Base-by-base conservation (phyloP, 2,329 filamentous ascomycete species). In the Orbilia oligospora region DNA sequence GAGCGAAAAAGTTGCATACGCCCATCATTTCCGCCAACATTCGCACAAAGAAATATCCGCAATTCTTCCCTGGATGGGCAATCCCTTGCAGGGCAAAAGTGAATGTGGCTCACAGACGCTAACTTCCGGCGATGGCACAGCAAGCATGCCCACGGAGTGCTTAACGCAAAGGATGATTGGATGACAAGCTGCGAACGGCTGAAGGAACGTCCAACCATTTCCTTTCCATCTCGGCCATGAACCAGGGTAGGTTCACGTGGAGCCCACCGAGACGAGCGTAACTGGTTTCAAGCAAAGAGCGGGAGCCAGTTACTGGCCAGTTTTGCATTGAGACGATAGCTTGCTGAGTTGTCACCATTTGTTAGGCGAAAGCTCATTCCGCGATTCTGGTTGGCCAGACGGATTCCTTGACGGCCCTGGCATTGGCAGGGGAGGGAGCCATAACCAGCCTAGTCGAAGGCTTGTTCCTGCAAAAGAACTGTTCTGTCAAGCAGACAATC, bases 341-440 rank as follows among this genome's bases (percentile, higher is more conserved):
- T 78, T 78, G 75, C 73, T 78, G 75, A 78, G 75, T 78, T 78
- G 75, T 78, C 75, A 71, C 75, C 75, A 55, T 78, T 78, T 78
- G 68, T 78, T 72, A 72, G 75, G 38, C 75, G 68, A 72, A 78
- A 64, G 75, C 53, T 46, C 58, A 68, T 69, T 55, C 68, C 63
- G 36, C 56, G 44, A 46, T 56, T 78, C 63, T 78, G 75, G 69
- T 78, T 78, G 75, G 75, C 56, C 49, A 49, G 63, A 24, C 22
- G 49, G 63, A 78, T 72, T 68, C 63, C 75, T 72, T 69, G 75
- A 78, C 75, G 61, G 56, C 58, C 73, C 73, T 69, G 69, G 67
- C 58, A 58, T 55, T 53, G 36, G 53, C 75, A 78, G 75, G 75
- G 73, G 67, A 72, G 49, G 30, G 20, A 38, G 61, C 73, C 73